Evolutionary conservation across 2,329 filamentous ascomycete genomes (phyloP).

Genomic region (Aspergillus pseudoglaucus): DNA sequence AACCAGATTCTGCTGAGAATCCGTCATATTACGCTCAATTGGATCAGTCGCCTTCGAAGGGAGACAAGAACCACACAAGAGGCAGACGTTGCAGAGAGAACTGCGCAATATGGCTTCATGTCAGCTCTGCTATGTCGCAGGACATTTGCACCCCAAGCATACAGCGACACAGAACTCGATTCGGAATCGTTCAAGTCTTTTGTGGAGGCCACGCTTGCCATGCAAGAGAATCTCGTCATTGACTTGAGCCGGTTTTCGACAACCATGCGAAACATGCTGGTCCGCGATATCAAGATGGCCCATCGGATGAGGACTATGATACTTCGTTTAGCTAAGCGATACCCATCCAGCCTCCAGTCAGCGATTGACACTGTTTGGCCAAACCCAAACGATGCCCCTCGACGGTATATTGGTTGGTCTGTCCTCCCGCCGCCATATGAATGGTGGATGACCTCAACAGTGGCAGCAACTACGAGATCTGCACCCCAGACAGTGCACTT

Average conservation of each 20-base stretch:
- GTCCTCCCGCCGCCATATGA: constrained; percentile 15
- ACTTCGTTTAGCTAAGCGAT: constrained; percentile 24
- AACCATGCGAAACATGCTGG: constrained; percentile 33
- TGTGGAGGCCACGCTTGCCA: constrained; percentile 34
- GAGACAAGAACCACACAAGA: constrained; percentile 40
- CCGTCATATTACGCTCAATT: constrained; percentile 41
- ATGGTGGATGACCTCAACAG: constrained; percentile 29
- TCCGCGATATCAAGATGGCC: constrained; percentile 44
- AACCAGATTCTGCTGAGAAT: constrained; percentile 35
- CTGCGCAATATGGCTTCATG: constrained; percentile 45
- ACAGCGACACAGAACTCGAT: constrained; percentile 3
- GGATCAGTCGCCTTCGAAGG: constrained; percentile 44
- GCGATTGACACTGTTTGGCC: constrained; percentile 43
- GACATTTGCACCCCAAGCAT: constrained; percentile 31
- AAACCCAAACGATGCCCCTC: constrained; percentile 15
- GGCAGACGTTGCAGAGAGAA: constrained; percentile 30
- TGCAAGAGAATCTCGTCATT: constrained; percentile 44
- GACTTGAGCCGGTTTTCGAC: constrained; percentile 31
- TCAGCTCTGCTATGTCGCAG: constrained; percentile 52
- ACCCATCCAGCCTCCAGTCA: constrained; percentile 21
- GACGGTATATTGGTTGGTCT: constrained; percentile 14
- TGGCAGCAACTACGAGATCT: constrained; percentile 22
- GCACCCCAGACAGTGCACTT: constrained; percentile 35
- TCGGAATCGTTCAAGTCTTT: constrained; percentile 20
- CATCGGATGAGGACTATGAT: constrained; percentile 33